These are phyloP conservation scores for Boletellus ananas DNA, from an alignment of 768 basidiomycete genomes.

Conservation along the genomic window DNA sequence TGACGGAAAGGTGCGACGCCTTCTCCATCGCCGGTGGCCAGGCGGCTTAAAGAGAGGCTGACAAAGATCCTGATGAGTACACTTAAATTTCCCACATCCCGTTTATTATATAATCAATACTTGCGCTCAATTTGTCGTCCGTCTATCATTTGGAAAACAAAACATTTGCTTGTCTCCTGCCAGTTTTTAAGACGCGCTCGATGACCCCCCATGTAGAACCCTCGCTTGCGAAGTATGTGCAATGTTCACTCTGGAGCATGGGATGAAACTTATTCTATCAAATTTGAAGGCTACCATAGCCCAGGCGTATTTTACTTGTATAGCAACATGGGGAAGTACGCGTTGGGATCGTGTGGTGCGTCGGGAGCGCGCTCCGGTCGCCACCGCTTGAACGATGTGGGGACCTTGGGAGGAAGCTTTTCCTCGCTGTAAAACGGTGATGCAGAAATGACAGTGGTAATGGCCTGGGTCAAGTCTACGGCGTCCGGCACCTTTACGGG, in stretches of 20 bases:
- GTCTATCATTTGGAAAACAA: no score
- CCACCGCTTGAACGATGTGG: constrained; percentile 71
- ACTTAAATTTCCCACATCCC: no score
- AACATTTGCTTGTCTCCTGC: no score
- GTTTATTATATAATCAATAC: no score
- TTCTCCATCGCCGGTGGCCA: constrained; percentile 36
- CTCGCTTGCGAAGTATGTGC: no score
- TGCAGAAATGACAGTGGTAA: constrained; percentile 56
- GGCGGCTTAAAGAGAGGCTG: not conserved
- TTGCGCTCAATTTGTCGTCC: no score
- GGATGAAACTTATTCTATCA: constrained; percentile 32
- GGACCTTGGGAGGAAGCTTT: constrained; percentile 71
- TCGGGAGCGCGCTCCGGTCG: constrained; percentile 63
- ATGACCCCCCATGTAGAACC: no score
- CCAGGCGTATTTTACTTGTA: constrained; percentile 40
- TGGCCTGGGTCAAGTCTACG: constrained; percentile 69
- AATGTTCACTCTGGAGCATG: constrained; percentile 10
- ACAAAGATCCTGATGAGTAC: no score
- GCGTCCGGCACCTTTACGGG: constrained; percentile 42
- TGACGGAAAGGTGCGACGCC: constrained; percentile 70
- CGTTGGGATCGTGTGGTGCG: constrained; percentile 77
- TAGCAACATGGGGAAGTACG: constrained; percentile 82
- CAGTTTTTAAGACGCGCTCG: no score
- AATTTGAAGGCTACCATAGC: not conserved
- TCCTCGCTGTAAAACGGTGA: constrained; percentile 57